Evolutionary conservation across 495 filamentous ascomycete species (phyloP).

Genomic region (Podospora bellae-mahoneyi): DNA sequence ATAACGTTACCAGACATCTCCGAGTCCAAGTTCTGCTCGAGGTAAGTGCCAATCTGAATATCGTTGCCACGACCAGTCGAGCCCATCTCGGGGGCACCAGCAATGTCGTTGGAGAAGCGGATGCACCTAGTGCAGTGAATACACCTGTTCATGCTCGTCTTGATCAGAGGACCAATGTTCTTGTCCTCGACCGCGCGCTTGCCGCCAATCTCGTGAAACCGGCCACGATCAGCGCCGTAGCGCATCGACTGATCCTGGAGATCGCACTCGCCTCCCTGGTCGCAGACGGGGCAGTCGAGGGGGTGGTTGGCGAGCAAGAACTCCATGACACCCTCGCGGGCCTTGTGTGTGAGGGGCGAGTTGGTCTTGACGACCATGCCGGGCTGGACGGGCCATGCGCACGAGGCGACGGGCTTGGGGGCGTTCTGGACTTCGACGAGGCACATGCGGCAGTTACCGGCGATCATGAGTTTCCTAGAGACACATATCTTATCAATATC

Average conservation of each 20-base stretch:
- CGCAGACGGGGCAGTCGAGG: conserved; percentile 95
- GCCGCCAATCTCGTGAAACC: conserved; percentile 90
- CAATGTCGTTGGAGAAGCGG: conserved; percentile 95
- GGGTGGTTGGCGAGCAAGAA: conserved; percentile 97
- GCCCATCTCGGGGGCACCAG: conserved; percentile 90
- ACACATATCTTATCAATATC: conserved; percentile 37
- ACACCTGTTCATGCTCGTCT: conserved; percentile 99
- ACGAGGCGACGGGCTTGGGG: conserved; percentile 96
- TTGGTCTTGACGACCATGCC: conserved; percentile 99
- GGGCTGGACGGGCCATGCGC: conserved; percentile 96
- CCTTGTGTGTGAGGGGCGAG: conserved; percentile 93
- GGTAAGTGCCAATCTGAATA: conserved; percentile 95
- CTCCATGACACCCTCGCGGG: conserved; percentile 97
- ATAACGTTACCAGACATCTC: conserved; percentile 97
- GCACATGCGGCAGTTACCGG: conserved; percentile 99
- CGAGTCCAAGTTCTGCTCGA: conserved; percentile 85
- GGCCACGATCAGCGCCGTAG: conserved; percentile 91
- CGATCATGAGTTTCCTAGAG: conserved; percentile 88
- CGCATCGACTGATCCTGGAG: conserved; percentile 99
- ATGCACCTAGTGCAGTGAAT: conserved; percentile 98
- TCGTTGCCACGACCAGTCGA: conserved; percentile 93
- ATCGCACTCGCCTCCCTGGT: conserved; percentile 98
- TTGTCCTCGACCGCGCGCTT: conserved; percentile 99
- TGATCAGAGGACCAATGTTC: conserved; percentile 97
- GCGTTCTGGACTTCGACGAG: conserved; percentile 93